Conservation (phyloP, 176 grass and related monocot genomes). For the Musa beccarii region DNA sequence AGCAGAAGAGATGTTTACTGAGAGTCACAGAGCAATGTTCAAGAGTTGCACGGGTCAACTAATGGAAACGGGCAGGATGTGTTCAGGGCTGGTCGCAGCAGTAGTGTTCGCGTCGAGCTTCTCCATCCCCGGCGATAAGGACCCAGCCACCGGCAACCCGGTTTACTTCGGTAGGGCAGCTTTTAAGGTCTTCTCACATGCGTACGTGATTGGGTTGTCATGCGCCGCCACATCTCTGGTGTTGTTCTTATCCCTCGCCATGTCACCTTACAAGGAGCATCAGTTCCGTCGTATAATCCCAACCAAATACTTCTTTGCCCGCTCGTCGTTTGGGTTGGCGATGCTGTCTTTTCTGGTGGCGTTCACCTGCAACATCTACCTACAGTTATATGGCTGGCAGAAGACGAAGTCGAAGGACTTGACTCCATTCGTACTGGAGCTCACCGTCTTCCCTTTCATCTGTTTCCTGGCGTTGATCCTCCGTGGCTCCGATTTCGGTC, state of each 20-base stretch:
- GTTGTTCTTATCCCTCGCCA: constrained; percentile 22
- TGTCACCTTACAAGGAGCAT: constrained; percentile 17
- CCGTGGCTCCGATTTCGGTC: neutral
- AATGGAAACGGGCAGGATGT: constrained; percentile 18
- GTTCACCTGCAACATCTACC: constrained; percentile 23
- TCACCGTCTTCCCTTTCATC: constrained; percentile 9
- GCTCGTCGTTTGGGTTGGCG: constrained; percentile 6
- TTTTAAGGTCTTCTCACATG: constrained; percentile 21
- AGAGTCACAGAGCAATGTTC: neutral
- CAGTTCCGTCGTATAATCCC: constrained; percentile 20
- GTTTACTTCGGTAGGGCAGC: constrained; percentile 12
- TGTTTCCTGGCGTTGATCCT: neutral
- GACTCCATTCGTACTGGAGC: constrained; percentile 14
- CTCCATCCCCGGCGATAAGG: constrained; percentile 33
- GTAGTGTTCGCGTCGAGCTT: constrained; percentile 33
- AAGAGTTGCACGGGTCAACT: neutral
- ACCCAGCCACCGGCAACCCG: constrained; percentile 4
- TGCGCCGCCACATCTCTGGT: constrained; percentile 17
- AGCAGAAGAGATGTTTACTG: constrained; percentile 21
- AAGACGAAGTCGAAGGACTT: neutral
- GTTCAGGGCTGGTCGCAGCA: constrained; percentile 15
- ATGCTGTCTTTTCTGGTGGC: constrained; percentile 7
- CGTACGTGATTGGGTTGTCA: constrained; percentile 24
- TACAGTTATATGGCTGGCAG: constrained; percentile 7
- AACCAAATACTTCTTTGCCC: constrained; percentile 15